Evolutionary conservation across 2,329 filamentous ascomycete species (phyloP), one percentile per base, ranked within the genome.

Genomic region (Xylariaceae sp.): DNA sequence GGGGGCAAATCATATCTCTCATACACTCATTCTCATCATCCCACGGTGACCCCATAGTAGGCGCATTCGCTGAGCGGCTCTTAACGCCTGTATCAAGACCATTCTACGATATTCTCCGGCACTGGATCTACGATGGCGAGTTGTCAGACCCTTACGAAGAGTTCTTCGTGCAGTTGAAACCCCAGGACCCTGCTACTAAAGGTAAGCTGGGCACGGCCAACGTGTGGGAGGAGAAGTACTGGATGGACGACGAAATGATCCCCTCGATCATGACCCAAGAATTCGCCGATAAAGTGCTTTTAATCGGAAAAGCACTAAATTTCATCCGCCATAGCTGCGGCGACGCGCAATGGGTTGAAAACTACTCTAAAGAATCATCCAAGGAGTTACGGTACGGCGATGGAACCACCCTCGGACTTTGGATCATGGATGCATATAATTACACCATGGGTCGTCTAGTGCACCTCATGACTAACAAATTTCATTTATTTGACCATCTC

Each of bases 91-190:
- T 99, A 47, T 96, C 94, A 1, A 80, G 88, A 14, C 95, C 95
- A 0, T 99, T 99, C 66, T 99, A 99, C 67, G 89, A 95, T 62
- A 96, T 99, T 74, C 76, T 99, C 47, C 84, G 90, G 47, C 87
- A 90, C 61, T 99, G 94, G 94, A 96, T 99, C 44, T 99, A 99
- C 64, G 92, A 99, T 62, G 94, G 94, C 53, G 95, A 99, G 73
- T 78, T 99, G 12, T 90, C 89, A n/a, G 94, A 99, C 68, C 94
- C 95, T 0, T 96, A 91, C 62, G 79, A 84, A 48, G 94, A 99
- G 64, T 99, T 99, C 70, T 97, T 99, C 62, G 91, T 99, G 17
- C 84, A 84, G 17, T 90, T 96, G 66, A 89, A 92, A 59, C 81
- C 85, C 45, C 77, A 81, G 5, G 70, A 71, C 41, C 70, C 75